phyloP scores from a whole-genome alignment of 192 early-diverging fungal species.

The Rhizophagus prolifer region DNA sequence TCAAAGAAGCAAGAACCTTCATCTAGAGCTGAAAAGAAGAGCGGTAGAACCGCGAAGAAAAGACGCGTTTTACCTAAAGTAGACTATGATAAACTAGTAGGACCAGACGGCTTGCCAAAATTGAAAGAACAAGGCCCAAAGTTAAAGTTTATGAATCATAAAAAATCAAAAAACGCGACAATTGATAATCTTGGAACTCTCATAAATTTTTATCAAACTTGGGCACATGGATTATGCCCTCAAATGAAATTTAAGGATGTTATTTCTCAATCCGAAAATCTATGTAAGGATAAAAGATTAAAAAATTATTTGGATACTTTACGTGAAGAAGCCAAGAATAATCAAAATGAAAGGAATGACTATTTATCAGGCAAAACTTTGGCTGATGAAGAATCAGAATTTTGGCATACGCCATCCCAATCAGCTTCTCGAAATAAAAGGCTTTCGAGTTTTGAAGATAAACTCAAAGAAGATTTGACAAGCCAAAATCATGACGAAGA shows the following conservation, averaged over 20 bases:
- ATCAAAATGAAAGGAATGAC: not conserved
- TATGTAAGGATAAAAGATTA: not conserved
- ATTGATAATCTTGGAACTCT: not conserved
- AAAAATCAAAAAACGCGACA: not conserved
- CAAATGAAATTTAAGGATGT: not conserved
- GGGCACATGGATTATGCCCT: not conserved
- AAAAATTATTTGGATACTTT: not conserved
- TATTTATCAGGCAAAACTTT: not conserved
- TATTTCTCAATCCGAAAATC: not conserved
- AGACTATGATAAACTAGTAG: not conserved
- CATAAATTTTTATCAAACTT: not conserved
- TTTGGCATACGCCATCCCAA: not conserved
- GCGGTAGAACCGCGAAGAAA: not conserved
- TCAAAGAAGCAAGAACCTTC: not conserved
- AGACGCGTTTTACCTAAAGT: not conserved
- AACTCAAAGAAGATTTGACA: not conserved
- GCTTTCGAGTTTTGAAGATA: not conserved
- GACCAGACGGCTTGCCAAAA: not conserved
- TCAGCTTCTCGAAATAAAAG: not conserved
- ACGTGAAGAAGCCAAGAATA: not conserved
- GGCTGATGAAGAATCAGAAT: not conserved
- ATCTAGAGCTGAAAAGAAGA: not conserved
- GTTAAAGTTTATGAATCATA: not conserved
- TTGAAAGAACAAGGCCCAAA: not conserved
- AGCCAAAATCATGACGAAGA: not conserved